These are phyloP conservation scores for Cercospora berteroae DNA, from an alignment of 2,329 filamentous ascomycete genomes.

Conservation along the genomic window DNA sequence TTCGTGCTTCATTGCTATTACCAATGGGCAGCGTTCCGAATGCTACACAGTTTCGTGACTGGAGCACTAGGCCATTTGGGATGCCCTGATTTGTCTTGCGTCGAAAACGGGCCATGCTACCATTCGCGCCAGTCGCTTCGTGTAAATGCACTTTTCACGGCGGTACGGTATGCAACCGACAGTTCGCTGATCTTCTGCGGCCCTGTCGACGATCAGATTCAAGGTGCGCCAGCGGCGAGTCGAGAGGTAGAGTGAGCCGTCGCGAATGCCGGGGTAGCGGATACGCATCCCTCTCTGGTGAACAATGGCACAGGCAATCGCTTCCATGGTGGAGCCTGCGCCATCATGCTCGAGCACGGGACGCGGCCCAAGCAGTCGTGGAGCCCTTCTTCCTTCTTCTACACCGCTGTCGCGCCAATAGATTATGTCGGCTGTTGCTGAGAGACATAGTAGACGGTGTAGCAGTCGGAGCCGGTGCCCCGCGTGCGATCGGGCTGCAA, in stretches of 20 bases:
- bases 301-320: not conserved
- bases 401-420: slow-evolving; percentile 8
- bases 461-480: not conserved
- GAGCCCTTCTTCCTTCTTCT: not conserved
- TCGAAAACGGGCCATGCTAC: not conserved
- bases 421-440: not conserved
- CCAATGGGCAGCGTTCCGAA: too few relatives aligned
- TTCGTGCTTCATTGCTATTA: too few relatives aligned
- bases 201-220: not conserved
- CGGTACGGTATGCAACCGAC: not conserved
- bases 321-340: slow-evolving; percentile 2
- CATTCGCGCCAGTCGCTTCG: not conserved
- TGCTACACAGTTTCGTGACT: too few relatives aligned
- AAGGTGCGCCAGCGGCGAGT: not conserved
- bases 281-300: not conserved
- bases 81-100: not conserved
- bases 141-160: not conserved
- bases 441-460: not conserved
- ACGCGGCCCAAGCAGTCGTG: slow-evolving; percentile 11
- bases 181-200: not conserved
- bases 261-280: not conserved
- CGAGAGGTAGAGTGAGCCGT: not conserved
- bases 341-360: slow-evolving; percentile 1
- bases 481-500: not conserved
- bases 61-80: too few relatives aligned